Base-by-base conservation (phyloP, 108 stramenopile genomes). In the Asterionellopsis glacialis region DNA sequence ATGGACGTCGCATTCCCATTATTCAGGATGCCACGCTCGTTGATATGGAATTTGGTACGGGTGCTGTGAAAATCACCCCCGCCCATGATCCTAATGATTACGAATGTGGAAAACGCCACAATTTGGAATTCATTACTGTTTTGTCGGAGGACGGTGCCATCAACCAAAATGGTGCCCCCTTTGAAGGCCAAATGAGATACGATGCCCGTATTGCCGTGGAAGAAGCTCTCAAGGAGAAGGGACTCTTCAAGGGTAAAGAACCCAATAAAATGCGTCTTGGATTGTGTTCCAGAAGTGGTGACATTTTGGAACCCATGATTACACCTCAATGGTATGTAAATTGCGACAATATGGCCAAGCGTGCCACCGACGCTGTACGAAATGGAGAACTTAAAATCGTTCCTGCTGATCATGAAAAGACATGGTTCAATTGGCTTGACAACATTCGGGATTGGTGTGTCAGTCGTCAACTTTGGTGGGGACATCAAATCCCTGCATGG, bases 71-170 rank as follows among this genome's bases (percentile, higher is more conserved):
- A 80, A 94, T 99, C 59, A 99, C 98, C 7, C 98, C 98, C 11
- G 98, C 96, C 3, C 98, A 98, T 63, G 98, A 99, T 77, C 98
- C 97, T 6, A 97, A 99, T 60, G 98, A 98, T 88, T 98, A 96
- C 84, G 91, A 92, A 61, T 98, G 96, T 67, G 98, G 98, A 43
- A 94, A 91, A 77, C 72, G 98, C 38, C 94, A 99, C 70, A 77
- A 87, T 50, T 79, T 99, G 67, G 88, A 91, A 67, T 97, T 97
- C 63, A 92, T 98, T 45, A 92, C 89, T 21, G 65, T 98, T 11
- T 64, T 98, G 57, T 85, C 84, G 40, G 74, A 79, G 1, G 93
- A 98, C 62, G 97, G 97, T 55, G 80, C 89, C 52, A 93, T 98
- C 72, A 97, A 96, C 68, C 80, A 84, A 42, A 85, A 88, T 51